Evolutionary conservation across 192 early-diverging fungal species (phyloP), one percentile per base, ranked within the genome.

Genomic region (Umbelopsis sp.): DNA sequence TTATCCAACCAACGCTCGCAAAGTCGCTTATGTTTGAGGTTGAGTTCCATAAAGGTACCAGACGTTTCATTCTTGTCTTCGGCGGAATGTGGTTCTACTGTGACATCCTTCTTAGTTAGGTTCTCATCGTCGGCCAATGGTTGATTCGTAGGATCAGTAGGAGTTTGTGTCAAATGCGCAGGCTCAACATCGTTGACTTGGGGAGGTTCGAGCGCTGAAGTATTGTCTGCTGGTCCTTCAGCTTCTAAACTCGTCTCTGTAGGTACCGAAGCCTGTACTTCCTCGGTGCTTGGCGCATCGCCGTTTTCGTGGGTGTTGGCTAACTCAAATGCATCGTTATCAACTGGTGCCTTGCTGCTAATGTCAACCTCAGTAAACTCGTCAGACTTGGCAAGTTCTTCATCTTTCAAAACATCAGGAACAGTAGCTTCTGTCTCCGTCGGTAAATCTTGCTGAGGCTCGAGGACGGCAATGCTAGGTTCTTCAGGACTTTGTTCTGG

Each of bases 1-100:
- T 95, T 94, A 78, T 95, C 93, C 65, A 95, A 84, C 93, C 93
- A 95, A 72, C 93, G 91, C 74, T 95, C 93, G 74, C 93, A 95
- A 49, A 95, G 83, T 25, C 93, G 81, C 85, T 95, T 95, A 84
- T 72, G 66, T 48, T 64, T 55, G 15, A 61, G 30, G 13, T 61
- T 22, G 18, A 61, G 55, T 15, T 61, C 55, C 15, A 61, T 25
- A 30, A 61, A 61, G 6, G 33, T 16, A 18, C 23, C 13, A 2
- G 27, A 23, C 11, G 30, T 4, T 35, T 35, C 55, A 16, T 13
- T 61, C 13, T 61, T 27, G 7, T 41, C 37, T 41, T 41, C 37
- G 37, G 37, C 6, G 5, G 37, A 41, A 9, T 41, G 37, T 9
- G 37, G 37, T 41, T 41, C 37, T 9, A 6, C 10, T 0, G 37